Evolutionary conservation across 129 eudicot species (phyloP).

Genomic region (Helianthus tuberosus): DNA sequence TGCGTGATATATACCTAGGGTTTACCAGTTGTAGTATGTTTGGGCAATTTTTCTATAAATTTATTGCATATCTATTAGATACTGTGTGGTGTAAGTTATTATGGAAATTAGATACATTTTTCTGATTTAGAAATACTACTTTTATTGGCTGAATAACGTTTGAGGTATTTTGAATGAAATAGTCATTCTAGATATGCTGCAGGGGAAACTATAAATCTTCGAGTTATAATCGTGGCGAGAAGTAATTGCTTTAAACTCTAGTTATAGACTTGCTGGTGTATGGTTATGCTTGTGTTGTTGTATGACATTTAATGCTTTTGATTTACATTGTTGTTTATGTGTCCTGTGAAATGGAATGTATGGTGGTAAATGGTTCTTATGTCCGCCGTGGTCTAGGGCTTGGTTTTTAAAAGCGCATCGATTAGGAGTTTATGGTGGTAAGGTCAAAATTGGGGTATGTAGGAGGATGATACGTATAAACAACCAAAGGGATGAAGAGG

Average conservation of each 20-base stretch:
- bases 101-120: background rate
- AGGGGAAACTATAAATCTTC: background rate
- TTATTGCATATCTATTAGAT: background rate
- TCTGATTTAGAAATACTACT: background rate
- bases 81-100: background rate
- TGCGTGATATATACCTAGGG: background rate
- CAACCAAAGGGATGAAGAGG: no score
- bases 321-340: no score
- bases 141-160: background rate
- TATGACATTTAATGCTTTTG: no score
- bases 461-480: no score
- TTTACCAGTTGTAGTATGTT: background rate
- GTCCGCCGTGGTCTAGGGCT: background rate
- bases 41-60: background rate
- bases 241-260: no score
- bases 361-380: background rate
- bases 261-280: no score
- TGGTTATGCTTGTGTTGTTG: no score
- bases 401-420: no score
- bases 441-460: no score
- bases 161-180: background rate
- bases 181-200: background rate
- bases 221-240: background rate
- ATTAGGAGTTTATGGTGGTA: no score
- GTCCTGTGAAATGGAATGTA: background rate